Percentiles rank a stretch among this genome's conserved stretches.
Evolutionary conservation across 805 yeast genomes (phyloP).

Genomic region (Lipomyces orientalis): DNA sequence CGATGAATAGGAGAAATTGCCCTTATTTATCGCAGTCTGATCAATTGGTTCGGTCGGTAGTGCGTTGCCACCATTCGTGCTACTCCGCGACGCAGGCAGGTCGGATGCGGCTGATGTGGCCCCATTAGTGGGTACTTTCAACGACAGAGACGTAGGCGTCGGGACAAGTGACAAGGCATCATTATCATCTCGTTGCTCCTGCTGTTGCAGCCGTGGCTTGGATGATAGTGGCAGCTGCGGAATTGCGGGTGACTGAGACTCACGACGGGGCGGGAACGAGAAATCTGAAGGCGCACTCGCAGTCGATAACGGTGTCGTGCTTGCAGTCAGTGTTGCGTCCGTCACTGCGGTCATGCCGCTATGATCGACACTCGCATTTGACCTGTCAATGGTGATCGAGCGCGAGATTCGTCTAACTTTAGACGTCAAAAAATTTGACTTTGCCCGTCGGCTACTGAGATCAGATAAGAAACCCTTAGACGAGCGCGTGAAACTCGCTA

Average conservation of each 20-base stretch:
- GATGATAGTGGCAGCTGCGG: background rate
- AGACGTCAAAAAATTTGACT: constrained; percentile 19
- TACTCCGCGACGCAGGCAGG: background rate
- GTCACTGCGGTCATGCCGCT: background rate
- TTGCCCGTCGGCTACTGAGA: constrained; percentile 16
- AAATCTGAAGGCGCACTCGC: constrained; percentile 11
- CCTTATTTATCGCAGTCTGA: background rate
- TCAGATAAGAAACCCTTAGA: constrained; percentile 31
- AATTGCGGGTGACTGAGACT: background rate
- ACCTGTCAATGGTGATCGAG: constrained; percentile 21
- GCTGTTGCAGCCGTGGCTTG: background rate
- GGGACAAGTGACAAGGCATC: background rate
- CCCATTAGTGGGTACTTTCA: background rate
- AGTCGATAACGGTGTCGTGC: background rate
- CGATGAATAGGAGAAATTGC: background rate
- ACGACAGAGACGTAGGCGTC: constrained; percentile 6
- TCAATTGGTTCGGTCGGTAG: background rate
- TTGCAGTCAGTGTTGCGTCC: background rate
- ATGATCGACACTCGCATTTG: background rate
- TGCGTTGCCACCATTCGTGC: background rate
- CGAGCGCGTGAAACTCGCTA: constrained; percentile 20
- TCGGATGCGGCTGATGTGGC: background rate
- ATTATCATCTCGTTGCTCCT: background rate
- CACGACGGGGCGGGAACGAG: constrained; percentile 18
- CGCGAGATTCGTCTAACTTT: constrained; percentile 36